Conservation (phyloP, 495 filamentous ascomycete genomes). For the Alectoria sarmentosa region DNA sequence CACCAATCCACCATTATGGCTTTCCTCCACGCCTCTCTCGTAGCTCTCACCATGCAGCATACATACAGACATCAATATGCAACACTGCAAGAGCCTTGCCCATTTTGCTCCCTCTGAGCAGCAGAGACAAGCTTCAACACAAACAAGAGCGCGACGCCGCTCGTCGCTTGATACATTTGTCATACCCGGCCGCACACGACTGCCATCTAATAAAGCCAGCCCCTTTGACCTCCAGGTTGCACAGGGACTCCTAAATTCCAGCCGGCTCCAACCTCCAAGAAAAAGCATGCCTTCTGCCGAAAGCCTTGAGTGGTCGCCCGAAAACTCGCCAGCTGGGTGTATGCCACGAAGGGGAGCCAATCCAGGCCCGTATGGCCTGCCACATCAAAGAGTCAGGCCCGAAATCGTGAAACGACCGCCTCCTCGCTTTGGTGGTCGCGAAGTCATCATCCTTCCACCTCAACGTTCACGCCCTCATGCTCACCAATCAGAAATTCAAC, state of each 20-base stretch:
- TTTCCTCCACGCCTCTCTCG: constrained; percentile 1
- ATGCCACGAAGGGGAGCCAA: constrained; percentile 2
- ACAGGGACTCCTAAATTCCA: constrained; percentile 22
- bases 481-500: background rate
- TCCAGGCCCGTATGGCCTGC: background rate
- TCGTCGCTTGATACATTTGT: constrained; percentile 24
- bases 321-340: background rate
- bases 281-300: background rate
- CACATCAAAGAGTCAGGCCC: background rate
- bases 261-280: background rate
- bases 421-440: constrained; percentile 14
- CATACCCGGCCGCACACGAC: constrained; percentile 21
- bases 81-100: constrained; percentile 18
- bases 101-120: constrained; percentile 3
- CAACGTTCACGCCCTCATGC: constrained; percentile 11
- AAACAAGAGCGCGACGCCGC: constrained; percentile 7
- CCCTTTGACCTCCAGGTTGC: constrained; percentile 22
- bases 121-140: background rate
- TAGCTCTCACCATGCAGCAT: constrained; percentile 19
- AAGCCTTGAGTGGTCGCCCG: background rate
- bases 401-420: constrained; percentile 2
- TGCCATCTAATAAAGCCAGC: constrained; percentile 23
- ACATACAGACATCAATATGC: constrained; percentile 25
- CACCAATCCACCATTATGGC: constrained; percentile 8
- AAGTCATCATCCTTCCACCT: constrained; percentile 10